Base-by-base conservation (phyloP, 75 land plant genomes). In the Picea glauca region DNA sequence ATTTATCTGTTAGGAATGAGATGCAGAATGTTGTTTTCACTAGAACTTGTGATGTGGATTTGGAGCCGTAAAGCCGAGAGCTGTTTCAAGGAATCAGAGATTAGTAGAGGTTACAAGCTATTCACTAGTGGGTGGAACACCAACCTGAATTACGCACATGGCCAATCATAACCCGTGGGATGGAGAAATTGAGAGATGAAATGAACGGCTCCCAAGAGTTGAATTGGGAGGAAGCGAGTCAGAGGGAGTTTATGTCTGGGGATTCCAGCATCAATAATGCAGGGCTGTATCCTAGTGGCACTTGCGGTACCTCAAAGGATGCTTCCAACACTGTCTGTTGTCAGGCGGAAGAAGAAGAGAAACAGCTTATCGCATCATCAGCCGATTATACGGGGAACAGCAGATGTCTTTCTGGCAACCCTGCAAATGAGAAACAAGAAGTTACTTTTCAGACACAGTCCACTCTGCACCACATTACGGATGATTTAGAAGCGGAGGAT, bases 401-500 rank as follows among this genome's bases (percentile, higher is more conserved):
- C 56, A 46, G 8, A n/a, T 17, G 70, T 20, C 70, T 38, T 66
- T 66, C 13, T 70, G 74, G 50, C 2, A 70, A 70, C 21, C 54
- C n/a, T 70, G 23, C n/a, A 5, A 70, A 57, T 30, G 15, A 75
- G 76, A 26, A 58, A 15, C 76, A 73, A 38, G 13, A 1, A 54
- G 40, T 8, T 46, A 15, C 75, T 21, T 73, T 75, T 30, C 76
- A 30, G 38, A 56, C 17, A 3, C 59, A 32, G 4, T n/a, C 76
- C 38, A 5, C 60, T 31, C 15, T 35, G 13, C 70, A 66, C 32
- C 78, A 76, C 50, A 46, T 35, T 78, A 43, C 61, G 40, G 74
- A 74, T 58, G 74, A 77, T 17, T 18, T 77, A 60, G 84, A 82
- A 84, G 72, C 64, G 73, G 84, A 80, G 58, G 88, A 86, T 82